These are phyloP conservation scores for Diaporthe sp. DNA, from an alignment of 2,329 filamentous ascomycete genomes.

Conservation along the genomic window DNA sequence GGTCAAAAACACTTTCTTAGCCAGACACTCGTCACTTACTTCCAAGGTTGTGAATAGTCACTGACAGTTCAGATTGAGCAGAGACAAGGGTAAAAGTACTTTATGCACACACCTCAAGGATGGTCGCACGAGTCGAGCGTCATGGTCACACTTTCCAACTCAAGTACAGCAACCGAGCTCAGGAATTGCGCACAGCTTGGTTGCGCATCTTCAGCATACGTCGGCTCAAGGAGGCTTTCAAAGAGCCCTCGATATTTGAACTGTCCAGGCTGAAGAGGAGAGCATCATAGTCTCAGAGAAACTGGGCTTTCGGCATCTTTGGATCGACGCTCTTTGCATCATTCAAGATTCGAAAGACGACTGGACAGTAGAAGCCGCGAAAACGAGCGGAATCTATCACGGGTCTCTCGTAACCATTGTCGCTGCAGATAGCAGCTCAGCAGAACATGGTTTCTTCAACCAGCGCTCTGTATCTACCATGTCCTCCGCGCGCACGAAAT, in stretches of 20 bases:
- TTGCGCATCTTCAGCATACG: no score
- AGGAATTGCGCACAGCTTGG: no score
- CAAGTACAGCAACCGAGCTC: no score
- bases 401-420: not conserved
- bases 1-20: not conserved
- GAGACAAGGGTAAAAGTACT: not conserved
- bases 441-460: not conserved
- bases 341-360: not conserved
- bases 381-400: not conserved
- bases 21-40: not conserved
- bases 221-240: no score
- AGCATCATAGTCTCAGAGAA: not conserved
- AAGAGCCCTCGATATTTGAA: no score
- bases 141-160: no score
- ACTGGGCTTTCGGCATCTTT: not conserved
- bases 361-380: not conserved
- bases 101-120: not conserved
- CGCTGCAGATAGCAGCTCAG: not conserved
- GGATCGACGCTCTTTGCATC: not conserved
- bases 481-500: not conserved
- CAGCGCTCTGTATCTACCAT: not conserved
- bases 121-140: not conserved
- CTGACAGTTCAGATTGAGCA: not conserved
- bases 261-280: no score
- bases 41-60: not conserved